These are phyloP conservation scores for Eutrema japonicum DNA, from an alignment of 345 rosid species.

Conservation along the genomic window DNA sequence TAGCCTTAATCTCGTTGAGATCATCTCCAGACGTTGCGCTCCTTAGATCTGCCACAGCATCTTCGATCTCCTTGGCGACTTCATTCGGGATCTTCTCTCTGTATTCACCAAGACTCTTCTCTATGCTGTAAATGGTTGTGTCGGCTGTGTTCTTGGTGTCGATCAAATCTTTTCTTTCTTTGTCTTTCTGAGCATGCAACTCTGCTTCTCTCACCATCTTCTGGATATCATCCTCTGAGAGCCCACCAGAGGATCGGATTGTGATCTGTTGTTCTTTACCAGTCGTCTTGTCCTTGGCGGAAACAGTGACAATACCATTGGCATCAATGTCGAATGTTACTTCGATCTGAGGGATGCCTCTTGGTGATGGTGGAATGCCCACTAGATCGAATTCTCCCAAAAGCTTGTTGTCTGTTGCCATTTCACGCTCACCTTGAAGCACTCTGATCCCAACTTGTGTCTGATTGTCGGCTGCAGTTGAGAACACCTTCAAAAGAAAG, in stretches of 20 bases:
- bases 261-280: constrained; percentile 84
- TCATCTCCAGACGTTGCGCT: constrained; percentile 65
- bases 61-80: constrained; percentile 74
- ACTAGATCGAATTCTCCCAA: constrained; percentile 83
- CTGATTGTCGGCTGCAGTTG: constrained; percentile 92
- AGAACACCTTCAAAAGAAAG: constrained; percentile 62
- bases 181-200: constrained; percentile 72
- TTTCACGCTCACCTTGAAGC: constrained; percentile 92
- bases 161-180: constrained; percentile 72
- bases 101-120: constrained; percentile 85
- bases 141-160: constrained; percentile 77
- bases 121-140: constrained; percentile 79
- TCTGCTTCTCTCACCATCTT: constrained; percentile 94
- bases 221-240: constrained; percentile 80
- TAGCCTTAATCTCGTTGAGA: constrained; percentile 68
- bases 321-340: constrained; percentile 95
- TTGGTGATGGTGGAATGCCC: constrained; percentile 88
- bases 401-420: constrained; percentile 82
- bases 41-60: constrained; percentile 70
- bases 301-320: constrained; percentile 86
- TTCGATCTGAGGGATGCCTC: constrained; percentile 88
- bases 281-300: constrained; percentile 88
- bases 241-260: constrained; percentile 87
- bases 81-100: constrained; percentile 79
- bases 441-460: constrained; percentile 86